Percentiles rank a stretch among this genome's conserved stretches.
Conservation (phyloP, 495 filamentous ascomycete species). For the Aspergillus cristatus region DNA sequence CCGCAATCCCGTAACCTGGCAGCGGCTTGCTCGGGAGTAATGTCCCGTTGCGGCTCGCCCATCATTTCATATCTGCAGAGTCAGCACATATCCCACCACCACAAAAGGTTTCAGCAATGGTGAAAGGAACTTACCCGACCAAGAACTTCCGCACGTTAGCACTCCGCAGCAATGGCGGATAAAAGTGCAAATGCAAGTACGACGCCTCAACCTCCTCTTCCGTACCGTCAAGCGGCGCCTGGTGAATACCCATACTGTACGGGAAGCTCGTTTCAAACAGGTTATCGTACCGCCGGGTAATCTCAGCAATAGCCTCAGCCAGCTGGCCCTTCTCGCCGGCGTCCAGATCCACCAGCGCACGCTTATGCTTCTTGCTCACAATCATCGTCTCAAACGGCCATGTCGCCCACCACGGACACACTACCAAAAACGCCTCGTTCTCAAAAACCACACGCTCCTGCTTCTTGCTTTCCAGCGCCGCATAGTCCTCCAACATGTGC, state of each 20-base stretch:
- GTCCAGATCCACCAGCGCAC: constrained; percentile 71
- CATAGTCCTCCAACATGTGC: constrained; percentile 80
- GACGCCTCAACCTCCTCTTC: constrained; percentile 75
- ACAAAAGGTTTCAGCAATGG: too few relatives aligned
- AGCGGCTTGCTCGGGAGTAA: constrained; percentile 94
- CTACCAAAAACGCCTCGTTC: constrained; percentile 70
- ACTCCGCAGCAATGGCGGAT: constrained; percentile 84
- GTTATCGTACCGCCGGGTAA: constrained; percentile 89
- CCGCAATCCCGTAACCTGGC: constrained; percentile 63
- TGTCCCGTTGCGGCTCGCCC: constrained; percentile 94
- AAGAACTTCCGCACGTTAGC: constrained; percentile 93
- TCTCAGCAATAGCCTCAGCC: constrained; percentile 75
- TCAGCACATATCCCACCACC: too few relatives aligned
- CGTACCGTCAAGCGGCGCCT: constrained; percentile 82
- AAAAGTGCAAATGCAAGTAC: constrained; percentile 95
- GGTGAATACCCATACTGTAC: constrained; percentile 90
- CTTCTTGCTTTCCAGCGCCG: constrained; percentile 69
- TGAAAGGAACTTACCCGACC: constrained; percentile 52
- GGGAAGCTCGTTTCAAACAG: constrained; percentile 95
- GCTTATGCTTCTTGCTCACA: constrained; percentile 68
- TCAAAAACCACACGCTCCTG: constrained; percentile 78
- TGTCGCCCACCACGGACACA: constrained; percentile 94
- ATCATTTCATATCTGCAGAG: constrained; percentile 71
- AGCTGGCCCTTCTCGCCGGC: constrained; percentile 57
- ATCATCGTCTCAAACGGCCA: constrained; percentile 98